Conservation (phyloP, 1,284 basidiomycete species). For the Austroboletus olivaceoglutinosus region DNA sequence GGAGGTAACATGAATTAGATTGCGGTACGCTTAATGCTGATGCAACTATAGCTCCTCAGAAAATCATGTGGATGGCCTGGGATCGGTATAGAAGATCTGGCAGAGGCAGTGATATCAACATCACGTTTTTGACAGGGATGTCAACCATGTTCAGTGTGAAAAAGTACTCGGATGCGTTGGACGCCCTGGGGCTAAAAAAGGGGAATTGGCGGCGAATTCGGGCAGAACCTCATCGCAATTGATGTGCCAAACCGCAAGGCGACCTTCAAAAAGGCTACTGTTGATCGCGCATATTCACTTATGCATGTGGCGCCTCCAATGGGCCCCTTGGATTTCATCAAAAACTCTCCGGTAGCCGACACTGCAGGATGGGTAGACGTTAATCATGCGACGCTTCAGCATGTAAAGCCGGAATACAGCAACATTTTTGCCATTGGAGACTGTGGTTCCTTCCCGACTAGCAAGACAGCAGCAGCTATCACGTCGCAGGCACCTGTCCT, state of each 20-base stretch:
- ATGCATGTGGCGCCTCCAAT: constrained; percentile 91
- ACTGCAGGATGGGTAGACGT: constrained; percentile 87
- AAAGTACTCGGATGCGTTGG: constrained; percentile 88
- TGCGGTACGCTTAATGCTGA: too few relatives aligned
- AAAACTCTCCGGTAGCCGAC: constrained; percentile 77
- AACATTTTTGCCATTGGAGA: constrained; percentile 94
- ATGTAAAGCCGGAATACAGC: constrained; percentile 72
- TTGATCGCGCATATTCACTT: constrained; percentile 76
- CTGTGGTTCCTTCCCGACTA: constrained; percentile 87
- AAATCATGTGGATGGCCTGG: constrained; percentile 96
- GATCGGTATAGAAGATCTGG: constrained; percentile 64
- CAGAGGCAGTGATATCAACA: constrained; percentile 58
- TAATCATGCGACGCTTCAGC: constrained; percentile 76
- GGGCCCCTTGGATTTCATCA: constrained; percentile 85
- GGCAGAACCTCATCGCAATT: constrained; percentile 81
- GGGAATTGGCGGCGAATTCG: constrained; percentile 77
- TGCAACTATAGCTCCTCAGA: constrained; percentile 68
- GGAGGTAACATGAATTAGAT: constrained; percentile 56
- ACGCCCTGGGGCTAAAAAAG: constrained; percentile 78
- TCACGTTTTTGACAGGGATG: constrained; percentile 91
- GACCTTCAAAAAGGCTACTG: constrained; percentile 73
- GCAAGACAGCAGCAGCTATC: constrained; percentile 95
- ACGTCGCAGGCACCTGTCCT: constrained; percentile 91
- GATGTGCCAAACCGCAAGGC: constrained; percentile 71
- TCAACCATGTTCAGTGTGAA: constrained; percentile 90